Conservation (phyloP, 73 alveolate genomes). For the Blepharisma japonicum region DNA sequence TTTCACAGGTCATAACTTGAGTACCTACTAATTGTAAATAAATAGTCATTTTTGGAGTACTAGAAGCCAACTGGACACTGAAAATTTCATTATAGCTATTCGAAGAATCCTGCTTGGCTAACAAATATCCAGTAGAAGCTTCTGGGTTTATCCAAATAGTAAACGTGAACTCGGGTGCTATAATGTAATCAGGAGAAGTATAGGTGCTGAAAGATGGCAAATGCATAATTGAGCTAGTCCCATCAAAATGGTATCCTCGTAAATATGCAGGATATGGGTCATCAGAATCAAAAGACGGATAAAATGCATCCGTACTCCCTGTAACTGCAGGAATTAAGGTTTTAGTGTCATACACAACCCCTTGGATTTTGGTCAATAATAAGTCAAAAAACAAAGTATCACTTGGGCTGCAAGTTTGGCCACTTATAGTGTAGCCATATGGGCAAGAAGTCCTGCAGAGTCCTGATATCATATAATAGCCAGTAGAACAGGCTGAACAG, state of each 20-base stretch:
- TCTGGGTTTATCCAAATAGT: constrained; percentile 3
- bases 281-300: background rate
- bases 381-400: background rate
- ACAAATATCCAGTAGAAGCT: background rate
- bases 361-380: background rate
- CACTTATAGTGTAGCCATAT: background rate
- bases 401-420: background rate
- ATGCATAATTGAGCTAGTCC: background rate
- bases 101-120: background rate
- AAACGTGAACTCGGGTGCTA: background rate
- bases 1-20: background rate
- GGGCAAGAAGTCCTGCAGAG: constrained; percentile 14
- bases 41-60: background rate
- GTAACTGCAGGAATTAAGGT: background rate
- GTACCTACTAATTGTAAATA: background rate
- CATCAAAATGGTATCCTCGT: constrained; percentile 18
- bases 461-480: background rate
- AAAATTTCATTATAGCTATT: background rate
- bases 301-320: background rate
- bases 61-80: background rate
- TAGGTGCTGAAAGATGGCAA: background rate
- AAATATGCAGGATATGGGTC: background rate
- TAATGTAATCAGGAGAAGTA: background rate
- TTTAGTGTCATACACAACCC: background rate
- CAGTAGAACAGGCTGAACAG: background rate